phyloP scores from a whole-genome alignment of 2,329 filamentous ascomycete genomes.

The Claviceps sp. region DNA sequence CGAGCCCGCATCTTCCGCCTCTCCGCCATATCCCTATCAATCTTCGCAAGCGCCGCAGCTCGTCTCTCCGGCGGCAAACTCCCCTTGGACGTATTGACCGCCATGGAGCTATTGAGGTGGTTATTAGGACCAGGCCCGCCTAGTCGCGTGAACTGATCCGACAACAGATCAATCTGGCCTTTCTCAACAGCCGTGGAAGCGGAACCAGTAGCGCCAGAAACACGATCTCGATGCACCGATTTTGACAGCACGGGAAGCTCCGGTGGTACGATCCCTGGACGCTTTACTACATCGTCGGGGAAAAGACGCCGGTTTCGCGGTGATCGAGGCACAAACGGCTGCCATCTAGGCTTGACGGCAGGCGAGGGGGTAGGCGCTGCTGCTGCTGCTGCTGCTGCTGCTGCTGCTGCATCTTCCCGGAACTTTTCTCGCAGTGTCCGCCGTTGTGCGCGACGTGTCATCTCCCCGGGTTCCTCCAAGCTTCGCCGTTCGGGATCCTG shows the following conservation, averaged over 20 bases:
- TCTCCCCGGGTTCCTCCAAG: conserved; percentile 4
- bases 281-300: conserved; percentile 18
- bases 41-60: conserved; percentile 39
- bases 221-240: conserved; percentile 10
- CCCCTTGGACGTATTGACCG: conserved; percentile 28
- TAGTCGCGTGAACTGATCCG: conserved; percentile 31
- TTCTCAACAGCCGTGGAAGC: conserved; percentile 13
- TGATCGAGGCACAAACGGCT: conserved; percentile 28
- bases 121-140: conserved; percentile 24
- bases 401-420: conserved; percentile 14
- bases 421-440: conserved; percentile 23
- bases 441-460: conserved; percentile 8
- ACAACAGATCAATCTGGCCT: conserved; percentile 30
- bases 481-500: conserved; percentile 1
- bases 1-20: conserved; percentile 26
- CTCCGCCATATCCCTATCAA: conserved; percentile 40
- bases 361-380: too few relatives aligned
- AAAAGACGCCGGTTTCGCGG: conserved; percentile 25
- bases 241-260: conserved; percentile 16
- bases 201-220: neutral
- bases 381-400: neutral
- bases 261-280: conserved; percentile 13
- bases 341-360: conserved; percentile 21
- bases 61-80: conserved; percentile 36
- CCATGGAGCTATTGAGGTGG: conserved; percentile 14